Conservation (phyloP, 2,329 filamentous ascomycete species). For the Helminthosporium solani region DNA sequence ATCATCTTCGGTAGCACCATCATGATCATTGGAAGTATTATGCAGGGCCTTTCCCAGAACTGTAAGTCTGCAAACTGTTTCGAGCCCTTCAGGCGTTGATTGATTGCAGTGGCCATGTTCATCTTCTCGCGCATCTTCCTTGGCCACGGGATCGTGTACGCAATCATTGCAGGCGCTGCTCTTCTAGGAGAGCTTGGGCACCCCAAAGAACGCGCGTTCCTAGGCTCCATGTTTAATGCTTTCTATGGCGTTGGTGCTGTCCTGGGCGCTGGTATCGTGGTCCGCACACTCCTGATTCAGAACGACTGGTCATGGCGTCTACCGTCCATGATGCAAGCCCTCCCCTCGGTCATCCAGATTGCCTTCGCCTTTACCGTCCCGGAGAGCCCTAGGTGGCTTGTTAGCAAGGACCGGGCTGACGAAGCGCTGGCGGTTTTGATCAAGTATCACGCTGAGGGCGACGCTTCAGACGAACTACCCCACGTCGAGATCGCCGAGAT, state of each 20-base stretch:
- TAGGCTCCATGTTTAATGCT: conserved; percentile 69
- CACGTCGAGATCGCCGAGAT: conserved; percentile 69
- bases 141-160: conserved; percentile 67
- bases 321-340: conserved; percentile 64
- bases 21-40: conserved; percentile 57
- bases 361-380: conserved; percentile 62
- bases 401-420: conserved; percentile 62
- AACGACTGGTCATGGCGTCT: conserved; percentile 68
- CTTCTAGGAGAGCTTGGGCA: conserved; percentile 67
- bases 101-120: conserved; percentile 50
- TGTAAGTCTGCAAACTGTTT: conserved; percentile 16
- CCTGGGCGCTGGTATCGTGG: conserved; percentile 62
- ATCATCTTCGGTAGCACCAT: conserved; percentile 57
- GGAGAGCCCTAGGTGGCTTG: conserved; percentile 66
- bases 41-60: conserved; percentile 56
- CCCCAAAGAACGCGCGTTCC: conserved; percentile 65
- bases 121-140: conserved; percentile 62
- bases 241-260: conserved; percentile 62
- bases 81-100: background rate
- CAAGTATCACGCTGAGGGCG: conserved; percentile 66
- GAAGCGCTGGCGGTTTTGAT: conserved; percentile 63
- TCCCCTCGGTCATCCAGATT: conserved; percentile 64
- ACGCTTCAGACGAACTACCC: conserved; percentile 54
- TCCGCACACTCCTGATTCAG: conserved; percentile 60
- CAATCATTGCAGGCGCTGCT: conserved; percentile 64